Percentiles rank a stretch among this genome's conserved stretches.
Evolutionary conservation across 805 yeast species (phyloP).

Genomic region (Saccharomyces kudriavzevii): DNA sequence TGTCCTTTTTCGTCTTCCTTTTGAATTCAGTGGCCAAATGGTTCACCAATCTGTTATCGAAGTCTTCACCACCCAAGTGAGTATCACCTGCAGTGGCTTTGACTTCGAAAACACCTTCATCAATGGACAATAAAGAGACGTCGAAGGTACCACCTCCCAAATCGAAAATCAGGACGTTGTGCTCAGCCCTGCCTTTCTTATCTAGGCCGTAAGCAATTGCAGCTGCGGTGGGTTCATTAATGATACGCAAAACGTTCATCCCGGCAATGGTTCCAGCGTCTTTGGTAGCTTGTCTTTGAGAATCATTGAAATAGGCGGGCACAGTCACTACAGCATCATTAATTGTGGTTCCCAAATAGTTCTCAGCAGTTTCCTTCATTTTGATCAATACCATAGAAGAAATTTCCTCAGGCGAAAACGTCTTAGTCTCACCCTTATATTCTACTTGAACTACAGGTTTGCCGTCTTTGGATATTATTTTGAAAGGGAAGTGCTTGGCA

Average conservation of each 20-base stretch:
- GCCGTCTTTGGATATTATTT: conserved; percentile 59
- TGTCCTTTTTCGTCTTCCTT: conserved; percentile 89
- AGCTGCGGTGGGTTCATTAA: conserved; percentile 94
- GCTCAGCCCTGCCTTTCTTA: conserved; percentile 65
- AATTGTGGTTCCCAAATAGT: conserved; percentile 68
- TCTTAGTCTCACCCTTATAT: conserved; percentile 73
- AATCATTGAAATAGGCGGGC: conserved; percentile 93
- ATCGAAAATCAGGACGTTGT: conserved; percentile 83
- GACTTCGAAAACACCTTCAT: conserved; percentile 93
- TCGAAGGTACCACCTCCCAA: conserved; percentile 97
- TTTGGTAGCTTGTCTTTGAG: conserved; percentile 95
- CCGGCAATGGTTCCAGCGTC: conserved; percentile 96
- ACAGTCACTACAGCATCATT: conserved; percentile 89
- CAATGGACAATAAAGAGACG: conserved; percentile 82
- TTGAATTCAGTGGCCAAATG: conserved; percentile 86
- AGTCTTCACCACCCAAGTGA: conserved; percentile 95
- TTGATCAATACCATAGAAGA: conserved; percentile 84
- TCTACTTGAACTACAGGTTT: conserved; percentile 77
- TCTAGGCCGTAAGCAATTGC: conserved; percentile 94
- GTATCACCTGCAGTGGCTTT: conserved; percentile 69
- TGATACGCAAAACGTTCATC: conserved; percentile 84
- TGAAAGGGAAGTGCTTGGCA: conserved; percentile 78
- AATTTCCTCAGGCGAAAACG: conserved; percentile 87
- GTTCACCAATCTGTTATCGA: conserved; percentile 85
- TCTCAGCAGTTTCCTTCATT: conserved; percentile 87